Base-by-base conservation (phyloP, 1,284 basidiomycete species). In the Ustilago lituana region DNA sequence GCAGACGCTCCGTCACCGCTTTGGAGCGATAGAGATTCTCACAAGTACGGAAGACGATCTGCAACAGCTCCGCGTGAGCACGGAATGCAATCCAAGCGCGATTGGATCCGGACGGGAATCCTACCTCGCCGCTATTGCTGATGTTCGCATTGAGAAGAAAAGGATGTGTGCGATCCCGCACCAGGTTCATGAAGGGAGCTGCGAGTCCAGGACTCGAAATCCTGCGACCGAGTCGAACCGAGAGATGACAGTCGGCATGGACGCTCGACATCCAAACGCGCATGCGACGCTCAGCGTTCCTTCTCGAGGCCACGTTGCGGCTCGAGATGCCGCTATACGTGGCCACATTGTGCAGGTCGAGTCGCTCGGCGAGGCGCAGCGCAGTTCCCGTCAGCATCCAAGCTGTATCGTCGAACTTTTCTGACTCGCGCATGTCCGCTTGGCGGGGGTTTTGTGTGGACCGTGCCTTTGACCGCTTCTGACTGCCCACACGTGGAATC, bases 261-360 rank as follows among this genome's bases (percentile, higher is more conserved):
- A 74, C 73, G 33, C 64, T 60, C n/a, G 63, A 63, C 63, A 74
- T 67, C 73, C 73, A 74, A 2, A 74, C 64, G 14, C 64, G 64
- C 57, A 74, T 64, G 4, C 73, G 51, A 6, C 73, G 59, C 33
- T 74, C 73, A 0, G 73, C 73, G 22, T 72, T 70, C 26, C 54
- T 47, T 20, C 68, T 41, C 8, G 61, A 68, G 15, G 55, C 63
- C 5, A 32, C 55, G 26, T 66, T 63, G 36, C 52, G 45, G 23
- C 67, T 74, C 46, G 63, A 64, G 50, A 71, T 64, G 4, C 67
- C 67, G 26, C 60, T 59, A 35, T 71, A 71, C 1, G 72, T 62
- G 7, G 72, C 53, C 37, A 57, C 64, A 23, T 68, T 74, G 48
- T 74, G 73, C 57, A 74, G 35, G 33, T 74, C 68, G 19, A 74